phyloP scores from a whole-genome alignment of 2,329 filamentous ascomycete genomes.

The Claviceps purpurea region DNA sequence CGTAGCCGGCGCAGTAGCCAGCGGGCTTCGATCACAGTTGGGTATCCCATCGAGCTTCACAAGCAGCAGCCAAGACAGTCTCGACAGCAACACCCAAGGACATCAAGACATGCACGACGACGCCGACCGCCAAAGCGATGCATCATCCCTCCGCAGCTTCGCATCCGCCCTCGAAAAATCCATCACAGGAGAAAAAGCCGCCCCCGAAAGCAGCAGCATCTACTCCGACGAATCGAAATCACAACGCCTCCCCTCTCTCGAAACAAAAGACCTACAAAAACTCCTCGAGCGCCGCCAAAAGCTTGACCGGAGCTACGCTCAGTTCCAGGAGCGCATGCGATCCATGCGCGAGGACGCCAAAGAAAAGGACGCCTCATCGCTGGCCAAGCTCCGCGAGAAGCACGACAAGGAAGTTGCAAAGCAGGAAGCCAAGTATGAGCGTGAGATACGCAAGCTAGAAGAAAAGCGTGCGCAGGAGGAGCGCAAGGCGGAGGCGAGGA shows the following conservation, averaged over 20 bases:
- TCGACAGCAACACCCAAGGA: constrained; percentile 12
- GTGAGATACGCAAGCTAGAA: constrained; percentile 51
- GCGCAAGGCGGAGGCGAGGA: constrained; percentile 40
- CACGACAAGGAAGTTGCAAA: constrained; percentile 51
- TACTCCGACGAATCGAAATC: constrained; percentile 27
- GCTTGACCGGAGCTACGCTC: constrained; percentile 48
- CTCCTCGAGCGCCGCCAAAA: constrained; percentile 47
- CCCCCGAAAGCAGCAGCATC: constrained; percentile 8
- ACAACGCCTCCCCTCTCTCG: constrained; percentile 19
- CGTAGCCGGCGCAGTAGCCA: constrained; percentile 32
- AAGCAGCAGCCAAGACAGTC: constrained; percentile 15
- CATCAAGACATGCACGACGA: constrained; percentile 14
- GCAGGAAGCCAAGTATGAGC: constrained; percentile 51
- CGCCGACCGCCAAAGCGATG: constrained; percentile 22
- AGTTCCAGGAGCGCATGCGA: constrained; percentile 34
- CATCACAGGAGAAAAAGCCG: constrained; percentile 15
- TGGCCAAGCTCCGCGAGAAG: constrained; percentile 48
- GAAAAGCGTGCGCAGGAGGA: constrained; percentile 50
- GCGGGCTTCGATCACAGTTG: constrained; percentile 19
- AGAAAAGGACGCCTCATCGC: constrained; percentile 33
- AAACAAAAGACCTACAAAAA: constrained; percentile 50
- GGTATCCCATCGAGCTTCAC: constrained; percentile 14
- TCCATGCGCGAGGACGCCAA: constrained; percentile 33
- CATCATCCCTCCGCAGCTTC: constrained; percentile 34
- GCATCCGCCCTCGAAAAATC: constrained; percentile 31